A percentile compares a stretch with the other conserved stretches of the same genome.
Evolutionary conservation across 108 stramenopile genomes (phyloP).

Genomic region (Mediolabrus comicus): DNA sequence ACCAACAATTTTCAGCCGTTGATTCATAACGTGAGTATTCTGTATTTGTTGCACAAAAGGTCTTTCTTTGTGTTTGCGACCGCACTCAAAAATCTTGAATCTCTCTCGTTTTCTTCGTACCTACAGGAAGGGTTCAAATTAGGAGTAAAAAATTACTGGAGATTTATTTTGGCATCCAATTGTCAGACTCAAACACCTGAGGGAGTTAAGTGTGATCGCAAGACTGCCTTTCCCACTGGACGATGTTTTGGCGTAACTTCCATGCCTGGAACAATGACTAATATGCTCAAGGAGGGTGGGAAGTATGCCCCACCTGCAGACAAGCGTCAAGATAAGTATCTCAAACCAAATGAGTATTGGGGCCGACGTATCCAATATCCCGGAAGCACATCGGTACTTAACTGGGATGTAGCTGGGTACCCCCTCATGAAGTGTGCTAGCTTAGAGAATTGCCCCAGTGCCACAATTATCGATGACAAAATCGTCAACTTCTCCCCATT

Average conservation of each 20-base stretch:
- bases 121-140: slow-evolving; percentile 31
- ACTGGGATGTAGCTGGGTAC: slow-evolving; percentile 11
- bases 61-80: too few relatives aligned
- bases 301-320: slow-evolving; percentile 32
- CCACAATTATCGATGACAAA: not conserved
- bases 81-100: too few relatives aligned
- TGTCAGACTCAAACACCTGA: slow-evolving; percentile 23
- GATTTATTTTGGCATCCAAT: slow-evolving; percentile 35
- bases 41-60: not conserved
- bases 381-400: slow-evolving; percentile 24
- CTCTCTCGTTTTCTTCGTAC: not conserved
- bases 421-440: slow-evolving; percentile 25
- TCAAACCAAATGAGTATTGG: slow-evolving; percentile 22
- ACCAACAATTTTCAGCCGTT: slow-evolving; percentile 30
- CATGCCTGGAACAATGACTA: slow-evolving; percentile 42
- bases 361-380: slow-evolving; percentile 34
- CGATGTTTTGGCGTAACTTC: slow-evolving; percentile 39
- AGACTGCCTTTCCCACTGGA: slow-evolving; percentile 44
- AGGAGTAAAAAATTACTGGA: slow-evolving; percentile 35
- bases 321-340: slow-evolving; percentile 15
- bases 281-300: slow-evolving; percentile 30
- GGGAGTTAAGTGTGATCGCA: slow-evolving; percentile 35
- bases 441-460: slow-evolving; percentile 19
- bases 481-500: slow-evolving; percentile 43
- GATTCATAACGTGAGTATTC: slow-evolving; percentile 33